A percentile compares a stretch with the other conserved stretches of the same genome.
These are phyloP conservation scores for Euphorbia lathyris DNA, from an alignment of 345 rosid genomes.

Conservation along the genomic window DNA sequence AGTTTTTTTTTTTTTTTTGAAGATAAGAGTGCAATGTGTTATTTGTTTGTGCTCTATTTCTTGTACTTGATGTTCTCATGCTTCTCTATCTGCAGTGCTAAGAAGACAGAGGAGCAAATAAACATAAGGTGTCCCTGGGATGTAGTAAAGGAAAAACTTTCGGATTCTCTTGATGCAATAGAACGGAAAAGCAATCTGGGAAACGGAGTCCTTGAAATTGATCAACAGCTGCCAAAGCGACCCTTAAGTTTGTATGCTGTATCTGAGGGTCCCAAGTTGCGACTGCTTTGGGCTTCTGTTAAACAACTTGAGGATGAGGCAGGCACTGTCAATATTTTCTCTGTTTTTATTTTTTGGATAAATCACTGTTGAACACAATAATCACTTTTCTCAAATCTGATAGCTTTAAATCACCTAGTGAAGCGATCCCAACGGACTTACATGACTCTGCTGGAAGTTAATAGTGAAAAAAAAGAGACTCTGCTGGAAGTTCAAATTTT, in stretches of 20 bases:
- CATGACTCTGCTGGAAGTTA: neutral
- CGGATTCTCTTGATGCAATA: constrained; percentile 57
- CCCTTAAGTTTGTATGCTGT: constrained; percentile 67
- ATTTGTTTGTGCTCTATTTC: constrained; percentile 8
- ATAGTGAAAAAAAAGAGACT: too few species aligned
- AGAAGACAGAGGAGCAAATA: constrained; percentile 37
- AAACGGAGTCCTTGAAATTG: constrained; percentile 41
- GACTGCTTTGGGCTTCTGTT: constrained; percentile 72
- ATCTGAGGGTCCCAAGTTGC: constrained; percentile 61
- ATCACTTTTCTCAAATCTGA: constrained; percentile 3
- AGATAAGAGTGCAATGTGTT: constrained; percentile 7
- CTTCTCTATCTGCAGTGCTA: constrained; percentile 32
- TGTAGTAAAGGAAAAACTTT: constrained; percentile 59
- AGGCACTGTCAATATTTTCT: constrained; percentile 38
- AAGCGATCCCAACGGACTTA: neutral
- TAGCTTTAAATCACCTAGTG: constrained; percentile 8
- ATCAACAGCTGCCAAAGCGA: constrained; percentile 39
- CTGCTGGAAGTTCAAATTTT: neutral
- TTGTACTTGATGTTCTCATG: constrained; percentile 1
- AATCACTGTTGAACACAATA: neutral
- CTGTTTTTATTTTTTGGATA: constrained; percentile 7
- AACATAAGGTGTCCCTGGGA: constrained; percentile 53
- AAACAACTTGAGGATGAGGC: constrained; percentile 76
- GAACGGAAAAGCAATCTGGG: constrained; percentile 39
- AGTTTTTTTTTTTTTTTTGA: neutral